These are phyloP conservation scores for Lyophyllum shimeji DNA, from an alignment of 768 basidiomycete species.

Conservation along the genomic window DNA sequence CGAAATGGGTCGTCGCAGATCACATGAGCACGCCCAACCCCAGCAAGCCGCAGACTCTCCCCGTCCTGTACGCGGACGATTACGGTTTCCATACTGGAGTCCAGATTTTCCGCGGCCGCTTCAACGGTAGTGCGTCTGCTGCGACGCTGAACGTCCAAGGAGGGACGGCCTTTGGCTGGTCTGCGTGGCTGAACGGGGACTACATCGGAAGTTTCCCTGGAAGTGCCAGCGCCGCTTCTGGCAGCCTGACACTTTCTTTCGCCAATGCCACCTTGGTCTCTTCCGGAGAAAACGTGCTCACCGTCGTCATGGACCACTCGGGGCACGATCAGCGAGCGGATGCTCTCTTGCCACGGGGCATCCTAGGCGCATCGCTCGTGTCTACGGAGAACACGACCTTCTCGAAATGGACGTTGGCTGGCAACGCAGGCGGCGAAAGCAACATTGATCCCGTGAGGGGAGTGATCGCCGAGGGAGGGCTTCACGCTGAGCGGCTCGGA, in stretches of 20 bases:
- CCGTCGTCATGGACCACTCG: slow-evolving; percentile 11
- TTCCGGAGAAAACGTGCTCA: slow-evolving; percentile 4
- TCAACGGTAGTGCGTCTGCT: slow-evolving; percentile 4
- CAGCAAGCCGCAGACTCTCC: slow-evolving; percentile 3
- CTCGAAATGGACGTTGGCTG: slow-evolving; percentile 7
- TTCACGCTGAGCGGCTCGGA: slow-evolving; percentile 8
- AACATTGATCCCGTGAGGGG: slow-evolving; percentile 11
- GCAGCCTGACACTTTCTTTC: slow-evolving; percentile 3
- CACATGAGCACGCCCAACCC: slow-evolving; percentile 8
- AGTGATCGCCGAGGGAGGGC: slow-evolving; percentile 9
- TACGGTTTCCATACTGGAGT: slow-evolving; percentile 10
- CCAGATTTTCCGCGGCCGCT: slow-evolving; percentile 11
- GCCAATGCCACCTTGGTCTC: not conserved
- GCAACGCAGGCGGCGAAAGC: slow-evolving; percentile 9
- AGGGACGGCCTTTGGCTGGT: slow-evolving; percentile 11
- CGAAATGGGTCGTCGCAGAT: slow-evolving; percentile 8
- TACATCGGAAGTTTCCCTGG: slow-evolving; percentile 9
- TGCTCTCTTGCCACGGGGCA: slow-evolving; percentile 8
- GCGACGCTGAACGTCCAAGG: slow-evolving; percentile 5
- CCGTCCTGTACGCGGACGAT: slow-evolving; percentile 9
- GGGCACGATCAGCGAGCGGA: slow-evolving; percentile 8
- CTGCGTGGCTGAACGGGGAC: slow-evolving; percentile 8
- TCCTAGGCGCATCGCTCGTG: slow-evolving; percentile 5
- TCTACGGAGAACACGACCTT: not conserved
- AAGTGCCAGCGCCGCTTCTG: not conserved